phyloP scores from a whole-genome alignment of 257 asterid species.

The Knoxia roxburghii region DNA sequence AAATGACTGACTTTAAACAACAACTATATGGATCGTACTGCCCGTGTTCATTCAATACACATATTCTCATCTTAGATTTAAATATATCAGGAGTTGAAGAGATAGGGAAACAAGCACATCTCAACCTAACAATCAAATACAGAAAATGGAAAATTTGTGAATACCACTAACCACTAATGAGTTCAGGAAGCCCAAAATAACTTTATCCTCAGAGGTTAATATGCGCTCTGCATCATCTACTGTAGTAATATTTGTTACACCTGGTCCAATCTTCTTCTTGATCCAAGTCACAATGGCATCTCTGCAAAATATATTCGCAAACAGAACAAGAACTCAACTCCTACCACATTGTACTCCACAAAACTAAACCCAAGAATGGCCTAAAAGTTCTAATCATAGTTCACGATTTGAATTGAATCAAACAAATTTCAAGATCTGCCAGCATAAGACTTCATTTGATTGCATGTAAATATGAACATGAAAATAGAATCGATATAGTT shows the following conservation, averaged over 20 bases:
- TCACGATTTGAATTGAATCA: not conserved
- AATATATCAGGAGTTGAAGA: too few relatives aligned
- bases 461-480: not conserved
- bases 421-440: not conserved
- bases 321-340: too few relatives aligned
- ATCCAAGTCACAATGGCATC: conserved; percentile 83
- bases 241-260: conserved; percentile 49
- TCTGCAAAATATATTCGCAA: conserved; percentile 36
- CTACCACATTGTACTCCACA: too few relatives aligned
- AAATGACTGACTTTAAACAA: too few relatives aligned
- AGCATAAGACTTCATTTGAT: not conserved
- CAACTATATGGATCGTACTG: too few relatives aligned
- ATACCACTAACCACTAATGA: conserved; percentile 91
- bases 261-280: conserved; percentile 79
- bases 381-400: not conserved
- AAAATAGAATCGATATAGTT: not conserved
- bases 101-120: not conserved
- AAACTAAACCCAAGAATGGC: not conserved
- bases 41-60: too few relatives aligned
- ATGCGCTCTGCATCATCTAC: conserved; percentile 69
- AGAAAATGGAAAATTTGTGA: conserved; percentile 3
- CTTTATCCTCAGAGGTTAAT: conserved; percentile 51
- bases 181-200: conserved; percentile 62
- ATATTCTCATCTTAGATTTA: too few relatives aligned
- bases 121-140: not conserved